Base-by-base conservation (phyloP, 768 basidiomycete species). In the Tylopilus felleus region DNA sequence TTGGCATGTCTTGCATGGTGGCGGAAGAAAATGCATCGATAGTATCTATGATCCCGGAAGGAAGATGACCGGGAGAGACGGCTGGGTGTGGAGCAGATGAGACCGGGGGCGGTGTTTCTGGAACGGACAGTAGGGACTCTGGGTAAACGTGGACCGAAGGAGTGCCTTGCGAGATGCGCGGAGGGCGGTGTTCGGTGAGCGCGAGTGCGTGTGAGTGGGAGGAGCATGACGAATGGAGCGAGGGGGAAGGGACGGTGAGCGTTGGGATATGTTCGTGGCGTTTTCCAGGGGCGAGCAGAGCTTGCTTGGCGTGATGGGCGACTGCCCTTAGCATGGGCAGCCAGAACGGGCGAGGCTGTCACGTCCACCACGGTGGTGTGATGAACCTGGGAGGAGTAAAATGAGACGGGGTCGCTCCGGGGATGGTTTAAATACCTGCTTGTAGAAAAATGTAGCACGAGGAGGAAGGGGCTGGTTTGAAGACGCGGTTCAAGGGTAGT, bases 321-420 rank as follows among this genome's bases (percentile, higher is more conserved):
- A 74, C 77, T 74, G 80, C 80, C 81, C 79, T 82, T 73, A 83
- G 85, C 86, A 88, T 88, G 81, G 81, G 83, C 83, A 82, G 79
- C 75, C 77, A 76, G 77, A 62, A 60, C 53, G 70, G 58, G 63
- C 60, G 65, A 61, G 70, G 64, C 63, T 59, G 64, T 63, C 70
- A 62, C 65, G 65, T 65, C n/a, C n/a, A n/a, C n/a, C n/a, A n/a
- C n/a, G n/a, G n/a, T n/a, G n/a, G n/a, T n/a, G n/a, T n/a, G n/a
- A n/a, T n/a, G n/a, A n/a, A n/a, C n/a, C n/a, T n/a, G n/a, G n/a
- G n/a, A 33, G 13, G 31, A 33, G 12, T 33, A 33, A 33, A n/a
- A n/a, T 27, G 35, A 14, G 35, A 36, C 35, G 16, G 35, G 25
- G 25, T n/a, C n/a, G n/a, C n/a, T n/a, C n/a, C n/a, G n/a, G 33